These are phyloP conservation scores for Mucor saturninus DNA, from an alignment of 371 early-diverging fungal genomes.

Conservation along the genomic window DNA sequence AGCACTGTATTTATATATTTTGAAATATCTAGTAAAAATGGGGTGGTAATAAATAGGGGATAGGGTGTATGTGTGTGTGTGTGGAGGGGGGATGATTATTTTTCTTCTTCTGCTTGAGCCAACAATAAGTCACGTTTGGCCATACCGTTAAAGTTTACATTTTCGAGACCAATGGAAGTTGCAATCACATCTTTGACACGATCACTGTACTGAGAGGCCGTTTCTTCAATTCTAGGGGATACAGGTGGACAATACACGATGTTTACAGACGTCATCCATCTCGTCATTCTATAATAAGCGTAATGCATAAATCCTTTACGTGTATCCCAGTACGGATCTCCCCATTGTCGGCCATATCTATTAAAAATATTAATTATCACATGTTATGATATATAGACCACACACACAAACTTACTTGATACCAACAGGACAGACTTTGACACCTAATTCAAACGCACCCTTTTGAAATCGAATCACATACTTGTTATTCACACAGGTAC, in stretches of 20 bases:
- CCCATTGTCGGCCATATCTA: slow-evolving; percentile 40
- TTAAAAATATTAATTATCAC: neutral
- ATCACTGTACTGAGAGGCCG: slow-evolving; percentile 31
- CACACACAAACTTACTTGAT: slow-evolving; percentile 35
- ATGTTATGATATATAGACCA: neutral
- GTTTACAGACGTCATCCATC: slow-evolving; percentile 46
- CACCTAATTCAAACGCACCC: slow-evolving; percentile 85
- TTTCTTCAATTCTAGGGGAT: slow-evolving; percentile 22
- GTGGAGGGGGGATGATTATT: neutral
- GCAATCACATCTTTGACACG: slow-evolving; percentile 38
- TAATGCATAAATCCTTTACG: slow-evolving; percentile 51
- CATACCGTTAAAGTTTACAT: slow-evolving; percentile 49
- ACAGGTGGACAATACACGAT: slow-evolving; percentile 38
- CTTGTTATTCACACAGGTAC: slow-evolving; percentile 88
- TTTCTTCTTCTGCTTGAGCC: slow-evolving; percentile 9
- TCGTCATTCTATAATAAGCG: slow-evolving; percentile 51
- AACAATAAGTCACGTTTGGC: slow-evolving; percentile 42
- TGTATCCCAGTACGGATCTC: slow-evolving; percentile 55
- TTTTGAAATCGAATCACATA: slow-evolving; percentile 87
- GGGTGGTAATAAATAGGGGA: neutral
- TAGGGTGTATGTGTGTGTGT: neutral
- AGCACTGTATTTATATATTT: too few relatives aligned
- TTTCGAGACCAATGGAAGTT: slow-evolving; percentile 27
- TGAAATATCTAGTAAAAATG: too few relatives aligned
- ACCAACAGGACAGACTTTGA: slow-evolving; percentile 51